These are phyloP conservation scores for Helotiales sp. DNA, from an alignment of 2,329 filamentous ascomycete species.

Conservation along the genomic window DNA sequence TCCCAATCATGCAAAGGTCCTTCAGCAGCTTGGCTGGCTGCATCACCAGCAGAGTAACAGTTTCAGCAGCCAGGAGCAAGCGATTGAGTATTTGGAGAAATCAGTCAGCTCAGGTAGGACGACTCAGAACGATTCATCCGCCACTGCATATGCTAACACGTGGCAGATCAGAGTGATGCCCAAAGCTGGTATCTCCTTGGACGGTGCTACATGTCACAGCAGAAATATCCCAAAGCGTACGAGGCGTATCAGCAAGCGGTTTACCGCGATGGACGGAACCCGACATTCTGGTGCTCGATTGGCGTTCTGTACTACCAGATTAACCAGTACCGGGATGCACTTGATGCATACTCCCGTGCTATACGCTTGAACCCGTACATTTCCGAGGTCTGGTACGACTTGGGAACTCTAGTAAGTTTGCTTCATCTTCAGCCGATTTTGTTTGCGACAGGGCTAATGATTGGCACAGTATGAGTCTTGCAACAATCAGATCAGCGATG, in stretches of 20 bases:
- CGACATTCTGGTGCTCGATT: conserved; percentile 99
- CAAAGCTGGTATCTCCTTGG: conserved; percentile 99
- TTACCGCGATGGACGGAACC: conserved; percentile 95
- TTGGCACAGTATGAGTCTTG: conserved; percentile 83
- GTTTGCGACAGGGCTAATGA: conserved; percentile 27
- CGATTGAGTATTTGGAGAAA: conserved; percentile 96
- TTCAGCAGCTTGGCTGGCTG: conserved; percentile 96
- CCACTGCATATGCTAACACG: conserved; percentile 35
- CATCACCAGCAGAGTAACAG: conserved; percentile 94
- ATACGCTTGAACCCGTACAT: conserved; percentile 98
- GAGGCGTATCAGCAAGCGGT: conserved; percentile 99
- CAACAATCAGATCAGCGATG: conserved; percentile 97
- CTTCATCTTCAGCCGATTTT: conserved; percentile 22
- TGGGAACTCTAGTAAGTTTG: conserved; percentile 83
- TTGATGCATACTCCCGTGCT: conserved; percentile 95
- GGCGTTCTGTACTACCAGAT: conserved; percentile 99
- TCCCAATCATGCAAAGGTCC: conserved; percentile 94
- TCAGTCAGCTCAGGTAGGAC: conserved; percentile 85
- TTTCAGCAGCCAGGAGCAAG: conserved; percentile 90
- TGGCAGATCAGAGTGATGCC: conserved; percentile 83
- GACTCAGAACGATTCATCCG: conserved; percentile 22
- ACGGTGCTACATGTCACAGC: conserved; percentile 98
- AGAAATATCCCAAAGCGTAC: conserved; percentile 98
- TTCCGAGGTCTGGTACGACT: conserved; percentile 98
- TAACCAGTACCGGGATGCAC: conserved; percentile 96